Base-by-base conservation (phyloP, 257 asterid genomes). In the Scutellaria baicalensis region DNA sequence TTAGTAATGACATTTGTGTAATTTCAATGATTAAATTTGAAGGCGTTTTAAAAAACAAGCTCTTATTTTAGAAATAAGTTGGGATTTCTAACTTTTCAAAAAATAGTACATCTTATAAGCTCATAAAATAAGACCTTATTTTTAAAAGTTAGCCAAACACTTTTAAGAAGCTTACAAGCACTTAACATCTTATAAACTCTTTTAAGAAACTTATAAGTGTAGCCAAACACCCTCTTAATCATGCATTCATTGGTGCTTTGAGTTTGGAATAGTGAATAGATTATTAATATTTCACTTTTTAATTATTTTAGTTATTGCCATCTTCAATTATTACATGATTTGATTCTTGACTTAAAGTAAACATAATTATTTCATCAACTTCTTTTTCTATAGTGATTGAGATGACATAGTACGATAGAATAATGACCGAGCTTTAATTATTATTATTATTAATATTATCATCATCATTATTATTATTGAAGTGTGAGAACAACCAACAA, bases 241-340 rank as follows among this genome's bases (percentile, higher is more conserved):
- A 40, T 77, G 70, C 51, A 69, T 78, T 74, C 42, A 59, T 69
- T 58, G 73, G 58, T 59, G 20, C 17, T 20, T 45, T 11, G 54
- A 35, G 68, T 70, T 39, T 48, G 42, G 72, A 21, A 54, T 73
- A 17, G 57, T 31, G 52, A 59, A 48, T 49, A 6, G 4, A 27
- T 27, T 27, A 27, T 27, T 27, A 38, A 44, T 18, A 43, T 51
- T 50, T 68, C 64, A 60, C 68, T 74, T 48, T 60, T 17, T 67
- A 33, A 33, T 59, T 44, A 13, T 58, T 23, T 77, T 68, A 58
- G 27, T 27, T 71, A 40, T 43, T n/a, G 48, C 47, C 50, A 55
- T 1, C 31, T 61, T 72, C 76, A 62, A 79, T 70, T 70, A 70
- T 74, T 70, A 8, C 74, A 68, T 58, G 55, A 78, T 63, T 63